phyloP scores from a whole-genome alignment of 2,329 filamentous ascomycete species.

The Coniochaeta sp. region DNA sequence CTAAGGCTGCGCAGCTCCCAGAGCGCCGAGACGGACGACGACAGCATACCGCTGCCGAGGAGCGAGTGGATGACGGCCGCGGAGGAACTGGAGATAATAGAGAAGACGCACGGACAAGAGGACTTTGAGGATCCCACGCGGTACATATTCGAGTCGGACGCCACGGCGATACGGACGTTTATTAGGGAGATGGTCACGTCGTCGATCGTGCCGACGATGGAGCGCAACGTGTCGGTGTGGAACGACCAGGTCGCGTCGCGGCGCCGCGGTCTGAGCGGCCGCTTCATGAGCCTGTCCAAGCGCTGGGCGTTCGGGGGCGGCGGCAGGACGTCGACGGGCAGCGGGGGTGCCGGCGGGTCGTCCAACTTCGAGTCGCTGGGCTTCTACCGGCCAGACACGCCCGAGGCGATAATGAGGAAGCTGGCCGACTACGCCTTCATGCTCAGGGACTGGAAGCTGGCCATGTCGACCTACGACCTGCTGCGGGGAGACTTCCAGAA shows the following conservation, averaged over 20 bases:
- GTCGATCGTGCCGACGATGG: slow-evolving; percentile 93
- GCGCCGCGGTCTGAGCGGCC: slow-evolving; percentile 78
- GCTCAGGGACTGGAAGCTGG: slow-evolving; percentile 91
- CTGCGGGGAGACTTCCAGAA: slow-evolving; percentile 83
- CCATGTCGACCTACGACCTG: slow-evolving; percentile 86
- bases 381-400: slow-evolving; percentile 75
- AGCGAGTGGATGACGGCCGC: slow-evolving; percentile 85
- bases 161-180: slow-evolving; percentile 79
- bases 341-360: slow-evolving; percentile 34
- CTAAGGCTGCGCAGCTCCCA: slow-evolving; percentile 77
- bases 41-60: slow-evolving; percentile 72
- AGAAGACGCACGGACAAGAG: slow-evolving; percentile 59
- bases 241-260: slow-evolving; percentile 95
- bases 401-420: slow-evolving; percentile 88
- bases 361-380: slow-evolving; percentile 76
- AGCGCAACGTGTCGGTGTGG: slow-evolving; percentile 83
- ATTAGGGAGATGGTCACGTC: slow-evolving; percentile 93
- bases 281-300: slow-evolving; percentile 91
- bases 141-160: slow-evolving; percentile 89
- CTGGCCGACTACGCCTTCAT: slow-evolving; percentile 94
- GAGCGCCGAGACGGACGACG: slow-evolving; percentile 84
- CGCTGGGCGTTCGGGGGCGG: slow-evolving; percentile 77
- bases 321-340: slow-evolving; percentile 52
- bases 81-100: slow-evolving; percentile 74
- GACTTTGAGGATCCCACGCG: slow-evolving; percentile 65